phyloP scores from a whole-genome alignment of 352 stramenopile genomes.

The Sclerospora graminicola region DNA sequence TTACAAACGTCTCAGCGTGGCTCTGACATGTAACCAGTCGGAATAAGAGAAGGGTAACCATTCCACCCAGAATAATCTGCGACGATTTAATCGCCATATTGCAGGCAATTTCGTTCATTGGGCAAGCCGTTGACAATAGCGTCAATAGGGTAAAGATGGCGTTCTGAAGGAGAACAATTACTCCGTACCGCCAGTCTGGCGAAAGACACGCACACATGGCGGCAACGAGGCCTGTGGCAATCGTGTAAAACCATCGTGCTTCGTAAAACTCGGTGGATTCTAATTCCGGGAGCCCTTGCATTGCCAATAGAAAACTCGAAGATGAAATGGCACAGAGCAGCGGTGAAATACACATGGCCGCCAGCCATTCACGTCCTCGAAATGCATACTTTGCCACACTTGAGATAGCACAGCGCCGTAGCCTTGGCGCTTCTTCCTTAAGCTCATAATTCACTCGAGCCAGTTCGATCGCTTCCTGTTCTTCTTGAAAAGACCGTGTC shows the following conservation, averaged over 20 bases:
- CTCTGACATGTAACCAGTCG: slow-evolving; percentile 24
- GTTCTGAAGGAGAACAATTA: slow-evolving; percentile 35
- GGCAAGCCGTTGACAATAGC: slow-evolving; percentile 47
- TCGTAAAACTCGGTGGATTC: slow-evolving; percentile 39
- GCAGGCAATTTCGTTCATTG: slow-evolving; percentile 46
- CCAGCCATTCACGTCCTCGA: slow-evolving; percentile 32
- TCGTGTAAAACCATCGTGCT: slow-evolving; percentile 34
- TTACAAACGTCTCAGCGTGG: slow-evolving; percentile 27
- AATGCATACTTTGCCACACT: slow-evolving; percentile 15
- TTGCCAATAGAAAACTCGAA: slow-evolving; percentile 21
- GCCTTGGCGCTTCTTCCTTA: slow-evolving; percentile 12
- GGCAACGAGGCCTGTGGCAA: slow-evolving; percentile 26
- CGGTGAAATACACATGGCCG: slow-evolving; percentile 24
- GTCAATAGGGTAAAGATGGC: slow-evolving; percentile 40
- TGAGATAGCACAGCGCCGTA: slow-evolving; percentile 21
- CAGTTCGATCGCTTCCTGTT: slow-evolving; percentile 18
- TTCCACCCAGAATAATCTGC: slow-evolving; percentile 25
- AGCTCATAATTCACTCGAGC: slow-evolving; percentile 12
- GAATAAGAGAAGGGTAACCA: slow-evolving; percentile 35
- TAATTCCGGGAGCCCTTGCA: slow-evolving; percentile 25
- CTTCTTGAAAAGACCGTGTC: too few species aligned
- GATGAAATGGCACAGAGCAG: slow-evolving; percentile 24
- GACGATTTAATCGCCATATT: slow-evolving; percentile 21
- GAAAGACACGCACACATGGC: slow-evolving; percentile 36
- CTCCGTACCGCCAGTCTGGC: slow-evolving; percentile 38